Evolutionary conservation across 768 basidiomycete species (phyloP).

Genomic region (Ramaria sp.): DNA sequence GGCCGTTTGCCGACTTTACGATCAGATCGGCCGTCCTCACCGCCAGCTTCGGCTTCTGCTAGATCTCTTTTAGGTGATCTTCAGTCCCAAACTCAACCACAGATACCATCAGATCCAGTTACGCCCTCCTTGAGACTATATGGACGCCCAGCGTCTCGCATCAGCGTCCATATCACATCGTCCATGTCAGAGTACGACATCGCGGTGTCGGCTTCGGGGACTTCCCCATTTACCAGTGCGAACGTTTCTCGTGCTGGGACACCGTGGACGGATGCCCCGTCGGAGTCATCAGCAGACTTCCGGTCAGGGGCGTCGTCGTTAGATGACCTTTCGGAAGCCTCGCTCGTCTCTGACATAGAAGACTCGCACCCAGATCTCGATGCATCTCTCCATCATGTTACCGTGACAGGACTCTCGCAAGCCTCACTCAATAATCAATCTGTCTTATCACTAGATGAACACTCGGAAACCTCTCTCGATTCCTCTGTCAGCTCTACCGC

Average conservation of each 20-base stretch:
- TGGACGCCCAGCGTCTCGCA: background rate
- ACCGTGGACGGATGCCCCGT: background rate
- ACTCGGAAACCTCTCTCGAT: background rate
- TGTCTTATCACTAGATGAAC: background rate
- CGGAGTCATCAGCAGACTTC: background rate
- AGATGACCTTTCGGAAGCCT: background rate
- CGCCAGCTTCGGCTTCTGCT: background rate
- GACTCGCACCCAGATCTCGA: background rate
- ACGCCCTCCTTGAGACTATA: background rate
- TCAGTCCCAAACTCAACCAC: background rate
- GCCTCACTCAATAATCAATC: background rate
- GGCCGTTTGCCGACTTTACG: background rate
- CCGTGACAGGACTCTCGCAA: background rate
- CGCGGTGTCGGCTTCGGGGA: background rate
- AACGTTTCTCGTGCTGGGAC: background rate
- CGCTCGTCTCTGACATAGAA: background rate
- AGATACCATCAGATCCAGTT: background rate
- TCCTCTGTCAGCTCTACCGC: background rate
- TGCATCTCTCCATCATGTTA: background rate
- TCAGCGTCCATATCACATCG: no score
- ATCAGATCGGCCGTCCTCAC: background rate
- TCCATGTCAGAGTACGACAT: background rate
- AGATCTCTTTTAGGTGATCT: no score
- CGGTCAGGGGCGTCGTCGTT: background rate
- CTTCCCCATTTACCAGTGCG: background rate